phyloP scores from a whole-genome alignment of 208 protist genomes.

The Leishmania turanica region DNA sequence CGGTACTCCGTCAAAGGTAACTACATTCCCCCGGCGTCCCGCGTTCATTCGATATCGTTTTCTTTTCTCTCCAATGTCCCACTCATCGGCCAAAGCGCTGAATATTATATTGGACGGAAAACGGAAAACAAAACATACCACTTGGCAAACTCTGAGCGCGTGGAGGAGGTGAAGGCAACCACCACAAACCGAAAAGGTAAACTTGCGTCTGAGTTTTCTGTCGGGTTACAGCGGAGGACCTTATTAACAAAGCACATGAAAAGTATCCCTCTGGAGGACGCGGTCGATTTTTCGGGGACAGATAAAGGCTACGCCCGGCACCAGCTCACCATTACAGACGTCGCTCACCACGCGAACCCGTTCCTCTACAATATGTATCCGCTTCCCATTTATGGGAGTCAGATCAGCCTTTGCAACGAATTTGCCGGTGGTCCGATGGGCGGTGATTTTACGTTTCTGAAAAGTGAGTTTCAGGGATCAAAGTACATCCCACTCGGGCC shows the following conservation, averaged over 20 bases:
- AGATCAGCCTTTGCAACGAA: slow-evolving; percentile 60
- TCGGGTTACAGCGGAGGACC: slow-evolving; percentile 74
- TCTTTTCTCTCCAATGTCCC: slow-evolving; percentile 83
- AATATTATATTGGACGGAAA: slow-evolving; percentile 73
- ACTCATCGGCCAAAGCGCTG: slow-evolving; percentile 68
- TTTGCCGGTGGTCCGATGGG: slow-evolving; percentile 59
- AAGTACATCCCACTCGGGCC: slow-evolving; percentile 75
- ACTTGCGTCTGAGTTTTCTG: slow-evolving; percentile 56
- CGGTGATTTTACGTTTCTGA: slow-evolving; percentile 69
- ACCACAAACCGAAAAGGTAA: slow-evolving; percentile 54
- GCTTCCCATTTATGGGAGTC: slow-evolving; percentile 68
- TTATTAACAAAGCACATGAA: slow-evolving; percentile 58
- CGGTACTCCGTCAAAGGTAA: slow-evolving; percentile 80
- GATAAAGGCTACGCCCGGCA: slow-evolving; percentile 79
- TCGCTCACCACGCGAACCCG: slow-evolving; percentile 73
- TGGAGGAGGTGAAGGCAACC: slow-evolving; percentile 74
- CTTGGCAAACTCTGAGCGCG: slow-evolving; percentile 57
- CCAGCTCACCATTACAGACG: slow-evolving; percentile 47
- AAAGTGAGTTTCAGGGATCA: slow-evolving; percentile 67
- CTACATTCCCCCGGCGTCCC: slow-evolving; percentile 81
- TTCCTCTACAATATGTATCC: slow-evolving; percentile 86
- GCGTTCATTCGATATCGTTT: slow-evolving; percentile 70
- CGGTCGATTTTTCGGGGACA: slow-evolving; percentile 56
- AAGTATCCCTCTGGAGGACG: slow-evolving; percentile 32
- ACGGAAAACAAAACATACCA: slow-evolving; percentile 74